Percentiles rank a stretch among this genome's conserved stretches.
Evolutionary conservation across 768 basidiomycete genomes (phyloP).

Genomic region (Pholiota microspora): DNA sequence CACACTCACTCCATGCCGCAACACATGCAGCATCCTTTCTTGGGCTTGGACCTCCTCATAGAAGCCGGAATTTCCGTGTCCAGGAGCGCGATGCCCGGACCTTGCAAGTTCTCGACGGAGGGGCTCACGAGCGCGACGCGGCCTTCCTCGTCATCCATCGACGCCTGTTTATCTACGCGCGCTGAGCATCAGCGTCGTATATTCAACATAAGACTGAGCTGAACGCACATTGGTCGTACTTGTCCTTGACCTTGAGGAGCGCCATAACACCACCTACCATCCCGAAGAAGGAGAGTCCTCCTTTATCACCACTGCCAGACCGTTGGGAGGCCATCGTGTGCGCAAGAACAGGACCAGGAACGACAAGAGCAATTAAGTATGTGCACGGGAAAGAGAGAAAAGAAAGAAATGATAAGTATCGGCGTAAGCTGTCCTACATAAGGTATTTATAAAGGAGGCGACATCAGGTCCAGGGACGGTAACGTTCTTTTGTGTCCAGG

Average conservation of each 20-base stretch:
- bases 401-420: background rate
- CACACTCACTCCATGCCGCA: constrained; percentile 45
- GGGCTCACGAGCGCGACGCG: constrained; percentile 27
- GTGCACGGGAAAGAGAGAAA: background rate
- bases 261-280: constrained; percentile 44
- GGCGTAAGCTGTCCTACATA: background rate
- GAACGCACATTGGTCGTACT: constrained; percentile 31
- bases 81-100: constrained; percentile 30
- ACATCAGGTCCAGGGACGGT: background rate
- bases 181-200: background rate
- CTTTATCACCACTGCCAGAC: background rate
- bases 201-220: background rate
- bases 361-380: background rate
- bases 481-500: background rate
- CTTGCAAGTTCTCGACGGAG: constrained; percentile 17
- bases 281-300: constrained; percentile 34
- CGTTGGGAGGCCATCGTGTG: constrained; percentile 13
- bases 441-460: background rate
- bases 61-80: constrained; percentile 28
- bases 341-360: background rate
- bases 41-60: constrained; percentile 31
- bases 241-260: constrained; percentile 44
- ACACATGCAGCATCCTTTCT: constrained; percentile 45
- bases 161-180: constrained; percentile 38
- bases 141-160: constrained; percentile 41